phyloP scores from a whole-genome alignment of 2,329 filamentous ascomycete genomes.

The Xylaria sp. region DNA sequence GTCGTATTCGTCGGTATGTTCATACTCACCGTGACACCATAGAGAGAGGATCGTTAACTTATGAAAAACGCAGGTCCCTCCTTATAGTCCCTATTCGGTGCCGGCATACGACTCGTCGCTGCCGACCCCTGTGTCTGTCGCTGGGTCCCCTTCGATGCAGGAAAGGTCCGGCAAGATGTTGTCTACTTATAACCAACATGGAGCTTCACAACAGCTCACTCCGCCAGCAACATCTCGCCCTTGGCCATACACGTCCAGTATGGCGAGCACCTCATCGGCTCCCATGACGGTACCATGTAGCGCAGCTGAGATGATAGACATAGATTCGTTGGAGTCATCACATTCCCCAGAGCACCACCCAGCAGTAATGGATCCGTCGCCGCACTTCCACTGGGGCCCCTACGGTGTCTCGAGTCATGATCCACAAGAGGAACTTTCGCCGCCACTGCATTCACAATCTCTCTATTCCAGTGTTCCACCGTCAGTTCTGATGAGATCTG shows the following conservation, averaged over 20 bases:
- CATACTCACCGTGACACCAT: conserved; percentile 10
- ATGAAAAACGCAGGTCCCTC: conserved; percentile 33
- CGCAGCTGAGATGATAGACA: conserved; percentile 54
- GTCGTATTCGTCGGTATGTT: conserved; percentile 47
- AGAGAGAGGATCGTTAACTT: conserved; percentile 20
- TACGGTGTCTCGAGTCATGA: conserved; percentile 53
- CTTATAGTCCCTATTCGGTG: conserved; percentile 53
- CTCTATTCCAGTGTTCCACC: conserved; percentile 43
- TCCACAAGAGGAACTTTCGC: conserved; percentile 46
- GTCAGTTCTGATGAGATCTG: conserved; percentile 40
- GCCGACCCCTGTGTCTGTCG: conserved; percentile 63
- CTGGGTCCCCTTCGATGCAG: conserved; percentile 60
- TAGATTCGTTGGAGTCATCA: conserved; percentile 53
- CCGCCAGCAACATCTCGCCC: conserved; percentile 61
- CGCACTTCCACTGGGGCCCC: conserved; percentile 52
- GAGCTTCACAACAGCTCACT: conserved; percentile 59
- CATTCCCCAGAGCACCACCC: conserved; percentile 45
- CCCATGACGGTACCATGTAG: conserved; percentile 57
- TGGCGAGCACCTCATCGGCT: conserved; percentile 51
- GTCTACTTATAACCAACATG: conserved; percentile 54
- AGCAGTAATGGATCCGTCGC: conserved; percentile 50
- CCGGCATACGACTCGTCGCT: conserved; percentile 57
- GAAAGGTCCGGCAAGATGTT: conserved; percentile 56
- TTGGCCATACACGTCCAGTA: conserved; percentile 58
- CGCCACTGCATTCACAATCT: conserved; percentile 46